phyloP scores from a whole-genome alignment of 768 basidiomycete genomes.

The Mrakia gelida region DNA sequence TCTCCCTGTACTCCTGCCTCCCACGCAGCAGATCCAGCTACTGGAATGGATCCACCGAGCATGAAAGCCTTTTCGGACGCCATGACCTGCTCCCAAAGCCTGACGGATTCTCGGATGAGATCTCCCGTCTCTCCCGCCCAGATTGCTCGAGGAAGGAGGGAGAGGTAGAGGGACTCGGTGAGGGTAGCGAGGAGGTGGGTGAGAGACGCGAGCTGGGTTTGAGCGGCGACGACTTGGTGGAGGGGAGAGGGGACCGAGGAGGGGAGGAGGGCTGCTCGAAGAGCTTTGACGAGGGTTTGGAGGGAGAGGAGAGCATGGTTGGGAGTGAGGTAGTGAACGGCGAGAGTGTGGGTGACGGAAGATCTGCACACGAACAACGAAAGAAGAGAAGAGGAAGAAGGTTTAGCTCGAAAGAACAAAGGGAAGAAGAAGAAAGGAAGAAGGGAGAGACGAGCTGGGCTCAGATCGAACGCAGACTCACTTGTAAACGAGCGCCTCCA shows the following conservation, averaged over 20 bases:
- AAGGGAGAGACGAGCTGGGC: neutral
- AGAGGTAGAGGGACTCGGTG: conserved; percentile 38
- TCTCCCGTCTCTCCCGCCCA: conserved; percentile 41
- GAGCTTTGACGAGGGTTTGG: conserved; percentile 20
- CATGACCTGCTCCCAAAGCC: conserved; percentile 39
- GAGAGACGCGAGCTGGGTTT: conserved; percentile 39
- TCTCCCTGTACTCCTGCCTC: neutral
- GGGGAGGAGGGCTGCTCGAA: conserved; percentile 29
- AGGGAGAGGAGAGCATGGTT: conserved; percentile 36
- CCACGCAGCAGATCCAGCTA: conserved; percentile 33
- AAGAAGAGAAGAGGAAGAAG: neutral
- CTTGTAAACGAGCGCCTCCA: conserved; percentile 39
- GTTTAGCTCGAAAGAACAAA: neutral
- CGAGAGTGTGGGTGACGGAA: conserved; percentile 39
- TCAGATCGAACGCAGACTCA: conserved; percentile 10
- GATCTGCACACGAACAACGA: conserved; percentile 28
- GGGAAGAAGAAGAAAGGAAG: neutral
- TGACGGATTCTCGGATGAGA: conserved; percentile 40
- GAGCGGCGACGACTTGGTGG: conserved; percentile 37
- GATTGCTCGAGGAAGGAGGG: conserved; percentile 35
- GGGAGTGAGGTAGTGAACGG: conserved; percentile 40
- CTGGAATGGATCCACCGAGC: conserved; percentile 30
- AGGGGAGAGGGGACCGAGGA: neutral
- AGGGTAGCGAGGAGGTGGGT: conserved; percentile 37
- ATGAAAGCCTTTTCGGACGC: conserved; percentile 40